Base-by-base conservation (phyloP, 1,284 basidiomycete species). In the Papiliotrema laurentii region DNA sequence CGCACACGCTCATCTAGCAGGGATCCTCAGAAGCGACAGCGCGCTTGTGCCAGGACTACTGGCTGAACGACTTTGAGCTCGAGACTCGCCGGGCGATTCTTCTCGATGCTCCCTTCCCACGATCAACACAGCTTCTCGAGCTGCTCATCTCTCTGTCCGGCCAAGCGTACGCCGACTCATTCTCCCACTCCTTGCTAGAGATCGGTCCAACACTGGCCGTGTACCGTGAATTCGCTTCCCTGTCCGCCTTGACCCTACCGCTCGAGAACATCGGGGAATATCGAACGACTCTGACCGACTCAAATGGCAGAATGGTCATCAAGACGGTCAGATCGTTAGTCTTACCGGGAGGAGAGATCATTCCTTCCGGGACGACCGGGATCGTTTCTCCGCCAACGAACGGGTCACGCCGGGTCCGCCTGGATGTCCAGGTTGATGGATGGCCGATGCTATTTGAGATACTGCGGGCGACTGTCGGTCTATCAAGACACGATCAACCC, bases 391-490 rank as follows among this genome's bases (percentile, higher is more conserved):
- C 45, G n/a, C 35, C 26, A 27, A 28, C 45, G 9, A 27, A 48
- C 9, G 22, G 38, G 2, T 30, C 41, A 14, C 27, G 22, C 28
- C 38, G 46, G 18, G 44, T 50, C 5, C 4, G 22, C 49, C 31
- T 22, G 54, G 60, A 58, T 55, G 22, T 58, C 49, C 26, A 42
- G 61, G 31, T 52, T 60, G 33, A 43, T 4, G 64, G 55, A 0
- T 69, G 68, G 68, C 35, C 47, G 3, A 44, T 71, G 5, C 46
- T 72, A 7, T 43, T 68, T 10, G 64, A 69, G 28, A 61, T 68
- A 13, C 50, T 71, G 11, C 55, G 63, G 16, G 60, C 57, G 3
- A 62, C 64, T 4, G 55, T 57, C 0, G 62, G 63, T 4, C n/a
- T 46, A 56, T 14, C 28, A 30, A 27, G 41, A 40, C 7, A 16